phyloP scores from a whole-genome alignment of 176 grass and related monocot species.

The Puya raimondii region DNA sequence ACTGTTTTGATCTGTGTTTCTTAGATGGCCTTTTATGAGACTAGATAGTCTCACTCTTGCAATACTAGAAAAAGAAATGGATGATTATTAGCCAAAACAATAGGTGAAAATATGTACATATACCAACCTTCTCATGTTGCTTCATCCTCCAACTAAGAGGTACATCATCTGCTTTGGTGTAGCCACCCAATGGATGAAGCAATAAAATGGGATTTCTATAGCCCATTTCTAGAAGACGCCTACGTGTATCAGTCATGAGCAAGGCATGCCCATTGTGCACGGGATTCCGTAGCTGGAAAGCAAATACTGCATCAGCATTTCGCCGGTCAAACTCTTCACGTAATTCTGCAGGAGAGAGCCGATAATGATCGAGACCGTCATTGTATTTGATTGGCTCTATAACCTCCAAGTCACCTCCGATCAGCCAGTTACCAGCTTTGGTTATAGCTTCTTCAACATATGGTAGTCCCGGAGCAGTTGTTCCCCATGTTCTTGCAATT shows the following conservation, averaged over 20 bases:
- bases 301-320: constrained; percentile 93
- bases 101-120: not conserved
- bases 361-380: constrained; percentile 90
- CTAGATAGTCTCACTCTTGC: not conserved
- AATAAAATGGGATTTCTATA: constrained; percentile 90
- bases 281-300: constrained; percentile 96
- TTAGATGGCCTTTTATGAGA: not conserved
- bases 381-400: constrained; percentile 96
- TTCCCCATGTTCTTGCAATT: constrained; percentile 95
- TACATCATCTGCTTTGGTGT: constrained; percentile 93
- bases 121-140: constrained; percentile 88
- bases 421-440: constrained; percentile 91
- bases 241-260: constrained; percentile 92
- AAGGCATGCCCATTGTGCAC: constrained; percentile 96
- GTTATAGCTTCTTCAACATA: constrained; percentile 79
- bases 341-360: constrained; percentile 73
- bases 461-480: constrained; percentile 67
- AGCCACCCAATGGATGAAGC: constrained; percentile 94
- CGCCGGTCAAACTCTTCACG: constrained; percentile 85
- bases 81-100: not conserved
- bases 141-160: constrained; percentile 95
- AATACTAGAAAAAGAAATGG: not conserved
- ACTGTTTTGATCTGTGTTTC: not conserved
- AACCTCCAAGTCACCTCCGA: constrained; percentile 94
- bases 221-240: constrained; percentile 80